Percentiles rank a stretch among this genome's conserved stretches.
phyloP scores from a whole-genome alignment of 106 monocot genomes.

The Dioscorea dumetorum region DNA sequence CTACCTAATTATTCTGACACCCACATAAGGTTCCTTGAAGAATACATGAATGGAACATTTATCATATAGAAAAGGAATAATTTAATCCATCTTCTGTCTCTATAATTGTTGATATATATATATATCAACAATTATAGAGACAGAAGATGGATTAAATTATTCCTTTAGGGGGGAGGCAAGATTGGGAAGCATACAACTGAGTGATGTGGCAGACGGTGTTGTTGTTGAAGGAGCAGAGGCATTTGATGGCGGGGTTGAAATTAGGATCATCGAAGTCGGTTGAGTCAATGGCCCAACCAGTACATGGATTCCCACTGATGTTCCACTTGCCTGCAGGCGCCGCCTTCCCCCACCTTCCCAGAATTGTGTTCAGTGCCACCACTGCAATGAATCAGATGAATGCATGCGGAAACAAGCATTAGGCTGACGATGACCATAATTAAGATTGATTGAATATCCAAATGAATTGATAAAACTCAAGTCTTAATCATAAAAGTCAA shows the following conservation, averaged over 20 bases:
- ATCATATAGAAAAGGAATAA: too few species aligned
- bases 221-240: slow-evolving; percentile 6
- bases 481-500: background rate
- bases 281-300: slow-evolving; percentile 7
- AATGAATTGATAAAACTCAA: background rate
- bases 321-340: slow-evolving; percentile 12
- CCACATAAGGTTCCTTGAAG: too few species aligned
- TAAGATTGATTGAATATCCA: background rate
- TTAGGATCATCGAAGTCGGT: background rate
- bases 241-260: slow-evolving; percentile 17
- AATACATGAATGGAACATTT: too few species aligned
- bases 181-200: background rate
- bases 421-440: background rate
- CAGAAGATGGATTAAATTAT: too few species aligned
- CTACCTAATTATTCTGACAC: too few species aligned
- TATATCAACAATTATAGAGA: too few species aligned
- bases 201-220: slow-evolving; percentile 9
- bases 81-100: too few species aligned
- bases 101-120: too few species aligned
- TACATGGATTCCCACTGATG: slow-evolving; percentile 2
- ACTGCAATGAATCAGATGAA: slow-evolving; percentile 3
- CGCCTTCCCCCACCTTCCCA: slow-evolving; percentile 26
- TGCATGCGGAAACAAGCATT: background rate
- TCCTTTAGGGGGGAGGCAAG: too few species aligned
- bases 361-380: slow-evolving; percentile 29